Base-by-base conservation (phyloP, 345 rosid species). In the Hibiscus tridactylites region DNA sequence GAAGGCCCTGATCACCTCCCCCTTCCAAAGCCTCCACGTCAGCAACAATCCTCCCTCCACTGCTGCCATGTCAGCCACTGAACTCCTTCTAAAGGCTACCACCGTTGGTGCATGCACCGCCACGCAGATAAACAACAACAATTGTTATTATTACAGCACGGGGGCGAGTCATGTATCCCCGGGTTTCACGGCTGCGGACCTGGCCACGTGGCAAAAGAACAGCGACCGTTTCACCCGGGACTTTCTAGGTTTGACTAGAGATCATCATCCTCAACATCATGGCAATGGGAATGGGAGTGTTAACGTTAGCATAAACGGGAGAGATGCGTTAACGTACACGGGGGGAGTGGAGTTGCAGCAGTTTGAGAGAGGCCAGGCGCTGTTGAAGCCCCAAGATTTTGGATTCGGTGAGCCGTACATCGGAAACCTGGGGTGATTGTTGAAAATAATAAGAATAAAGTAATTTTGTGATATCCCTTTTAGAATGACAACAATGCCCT, bases 1-100 rank as follows among this genome's bases (percentile, higher is more conserved):
- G 12, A 75, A 73, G 70, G 33, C 33, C 42, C 44, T 76, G 73
- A 65, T 74, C 12, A 9, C 67, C 57, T 74, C 83, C n/a, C 75
- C 85, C 53, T 73, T 73, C 81, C 87, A 80, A 13, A 68, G 37
- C 78, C 81, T 75, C 71, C 75, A 73, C 61, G 57, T 56, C 46
- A 73, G 67, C 54, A 54, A 60, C 65, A 77, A 56, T 49, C 62
- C 71, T 39, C 57, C 65, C 46, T 21, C 88, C 54, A 61, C 72
- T 35, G 59, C 65, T 28, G 67, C 83, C 77, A 54, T 88, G 73
- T 91, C 98, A 1, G 96, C 97, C 70, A 94, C 98, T 12, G 96
- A 97, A 9, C 93, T 94, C 70, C 97, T 94, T 80, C 98, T 88
- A 73, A 91, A 85, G 84, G 97, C 96, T 3, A 87, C 91, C 1